A percentile compares a stretch with the other conserved stretches of the same genome.
These are phyloP conservation scores for Lactifluus volemus DNA, from an alignment of 768 basidiomycete genomes.

Conservation along the genomic window DNA sequence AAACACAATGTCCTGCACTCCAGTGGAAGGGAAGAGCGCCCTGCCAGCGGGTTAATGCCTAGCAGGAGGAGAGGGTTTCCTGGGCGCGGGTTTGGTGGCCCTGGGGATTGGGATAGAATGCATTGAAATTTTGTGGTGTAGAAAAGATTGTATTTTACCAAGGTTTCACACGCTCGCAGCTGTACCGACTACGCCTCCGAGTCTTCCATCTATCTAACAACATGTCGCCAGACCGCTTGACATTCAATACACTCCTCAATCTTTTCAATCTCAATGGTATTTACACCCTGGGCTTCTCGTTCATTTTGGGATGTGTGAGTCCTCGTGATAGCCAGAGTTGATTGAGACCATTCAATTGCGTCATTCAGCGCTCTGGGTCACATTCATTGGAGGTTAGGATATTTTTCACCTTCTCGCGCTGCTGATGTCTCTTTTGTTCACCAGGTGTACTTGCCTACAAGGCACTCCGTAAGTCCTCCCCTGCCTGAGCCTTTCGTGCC, in stretches of 20 bases:
- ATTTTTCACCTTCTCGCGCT: not conserved
- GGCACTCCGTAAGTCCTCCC: slow-evolving; percentile 41
- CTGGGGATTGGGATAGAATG: slow-evolving; percentile 21
- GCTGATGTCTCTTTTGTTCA: slow-evolving; percentile 13
- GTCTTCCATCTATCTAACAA: not conserved
- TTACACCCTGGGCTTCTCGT: slow-evolving; percentile 50
- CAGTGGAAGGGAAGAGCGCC: slow-evolving; percentile 46
- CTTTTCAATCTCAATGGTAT: slow-evolving; percentile 28
- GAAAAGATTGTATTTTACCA: not conserved
- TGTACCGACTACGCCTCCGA: no score
- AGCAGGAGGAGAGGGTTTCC: slow-evolving; percentile 16
- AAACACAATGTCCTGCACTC: slow-evolving; percentile 60
- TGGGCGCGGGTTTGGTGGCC: slow-evolving; percentile 16
- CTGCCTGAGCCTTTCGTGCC: not conserved
- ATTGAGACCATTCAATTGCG: no score
- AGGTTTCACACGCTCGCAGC: no score
- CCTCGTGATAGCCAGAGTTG: no score
- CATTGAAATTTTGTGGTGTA: not conserved
- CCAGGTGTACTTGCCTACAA: slow-evolving; percentile 54
- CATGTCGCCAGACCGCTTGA: slow-evolving; percentile 20
- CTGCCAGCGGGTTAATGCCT: slow-evolving; percentile 24
- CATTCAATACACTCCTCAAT: slow-evolving; percentile 15
- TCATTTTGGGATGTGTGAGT: slow-evolving; percentile 65
- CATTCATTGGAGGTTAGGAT: slow-evolving; percentile 52
- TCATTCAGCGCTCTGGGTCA: slow-evolving; percentile 43